Evolutionary conservation across 1,139 yeast genomes (phyloP), one percentile per base, ranked within the genome.

Genomic region (Candida sp.): DNA sequence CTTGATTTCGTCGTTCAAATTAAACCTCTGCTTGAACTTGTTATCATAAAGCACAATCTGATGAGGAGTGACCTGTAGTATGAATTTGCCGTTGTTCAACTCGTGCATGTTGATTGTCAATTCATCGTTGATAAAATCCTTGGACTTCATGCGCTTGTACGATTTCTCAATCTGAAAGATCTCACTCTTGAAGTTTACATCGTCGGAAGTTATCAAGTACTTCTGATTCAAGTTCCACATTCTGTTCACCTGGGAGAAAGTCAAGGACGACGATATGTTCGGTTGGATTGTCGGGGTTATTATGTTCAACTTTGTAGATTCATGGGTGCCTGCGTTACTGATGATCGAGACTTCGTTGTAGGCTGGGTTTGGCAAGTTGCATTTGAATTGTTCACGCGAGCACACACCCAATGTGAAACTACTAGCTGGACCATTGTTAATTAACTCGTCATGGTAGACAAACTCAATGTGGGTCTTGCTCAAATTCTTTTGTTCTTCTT

Each of bases 361-460:
- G 55, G 85, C 86, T 1, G 96, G 96, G 61, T 88, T 88, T 1
- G 82, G 73, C 42, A 88, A 73, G 48, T 90, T 90, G 51, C 85
- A 81, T 33, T 81, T 72, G 54, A 75, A 80, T 45, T 73, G 73
- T 31, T 84, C 85, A 1, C 81, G 75, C 0, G 91, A 78, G 37
- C 81, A 77, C 49, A 78, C 73, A 0, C 96, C 97, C 39, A 87
- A 63, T 0, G 92, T 79, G 57, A 92, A 79, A 44, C 86, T 83
- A 2, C 90, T 78, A 9, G 90, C 75, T 0, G 97, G 97, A 0
- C 98, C 97, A 58, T 83, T 77, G 59, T 87, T 89, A 3, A 78
- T 63, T 26, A 93, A 68, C 3, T 70, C 70, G 57, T 91, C 96
- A 41, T 80, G 72, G 9, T 75, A 58, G 12, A 68, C 66, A 48